Conservation (phyloP, 306 rosid species). For the Cicer pinnatifidum region DNA sequence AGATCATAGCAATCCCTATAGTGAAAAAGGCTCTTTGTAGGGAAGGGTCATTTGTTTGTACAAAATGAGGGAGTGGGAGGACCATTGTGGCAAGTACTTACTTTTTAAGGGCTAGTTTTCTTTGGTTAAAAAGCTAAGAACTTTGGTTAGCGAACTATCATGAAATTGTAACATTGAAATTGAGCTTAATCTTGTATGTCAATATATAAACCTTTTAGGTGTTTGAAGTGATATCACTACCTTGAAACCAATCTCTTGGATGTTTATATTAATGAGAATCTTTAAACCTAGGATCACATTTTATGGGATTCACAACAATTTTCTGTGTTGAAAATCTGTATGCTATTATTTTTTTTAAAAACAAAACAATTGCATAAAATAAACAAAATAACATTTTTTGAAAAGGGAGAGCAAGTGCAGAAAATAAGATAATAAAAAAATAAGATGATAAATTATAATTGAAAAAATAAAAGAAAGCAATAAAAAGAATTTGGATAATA, state of each 20-base stretch:
- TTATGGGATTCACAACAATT: too few relatives aligned
- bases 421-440: too few relatives aligned
- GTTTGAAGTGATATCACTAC: constrained; percentile 33
- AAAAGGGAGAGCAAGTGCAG: too few relatives aligned
- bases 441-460: too few relatives aligned
- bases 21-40: constrained; percentile 31
- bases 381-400: too few relatives aligned
- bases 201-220: constrained; percentile 18
- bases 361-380: too few relatives aligned
- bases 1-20: constrained; percentile 37
- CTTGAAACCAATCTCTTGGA: constrained; percentile 22
- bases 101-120: constrained; percentile 44
- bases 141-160: constrained; percentile 35
- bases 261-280: not conserved
- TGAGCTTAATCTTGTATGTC: constrained; percentile 37
- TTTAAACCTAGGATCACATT: too few relatives aligned
- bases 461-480: too few relatives aligned
- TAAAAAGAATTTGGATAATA: too few relatives aligned
- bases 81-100: constrained; percentile 34
- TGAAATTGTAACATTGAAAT: constrained; percentile 42
- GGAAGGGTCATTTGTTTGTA: constrained; percentile 43
- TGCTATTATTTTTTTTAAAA: too few relatives aligned
- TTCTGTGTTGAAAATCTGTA: too few relatives aligned
- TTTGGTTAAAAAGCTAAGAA: constrained; percentile 36
- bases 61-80: constrained; percentile 42